Evolutionary conservation across 176 grass and related monocot genomes (phyloP).

Genomic region (Phoenix dactylifera): DNA sequence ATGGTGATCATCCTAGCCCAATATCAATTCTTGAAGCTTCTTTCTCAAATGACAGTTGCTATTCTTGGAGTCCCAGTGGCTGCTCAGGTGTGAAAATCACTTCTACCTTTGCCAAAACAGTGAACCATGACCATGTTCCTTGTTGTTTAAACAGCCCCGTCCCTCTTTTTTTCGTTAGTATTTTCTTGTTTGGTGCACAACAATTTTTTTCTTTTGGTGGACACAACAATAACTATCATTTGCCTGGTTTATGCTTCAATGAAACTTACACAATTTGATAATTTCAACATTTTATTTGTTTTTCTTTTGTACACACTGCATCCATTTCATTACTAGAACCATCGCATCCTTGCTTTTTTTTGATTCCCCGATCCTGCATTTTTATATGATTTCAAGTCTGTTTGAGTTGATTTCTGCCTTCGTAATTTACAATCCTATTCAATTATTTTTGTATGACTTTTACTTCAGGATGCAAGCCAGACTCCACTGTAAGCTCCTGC

Average conservation of each 20-base stretch:
- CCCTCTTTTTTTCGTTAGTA: no score
- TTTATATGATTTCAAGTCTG: background rate
- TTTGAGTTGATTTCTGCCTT: background rate
- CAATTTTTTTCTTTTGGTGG: background rate
- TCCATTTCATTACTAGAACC: no score
- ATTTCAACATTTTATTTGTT: no score
- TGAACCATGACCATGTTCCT: no score
- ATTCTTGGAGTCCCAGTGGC: slow-evolving; percentile 17
- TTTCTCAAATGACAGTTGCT: slow-evolving; percentile 29
- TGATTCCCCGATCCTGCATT: no score
- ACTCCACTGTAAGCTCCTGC: background rate
- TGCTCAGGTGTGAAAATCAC: slow-evolving; percentile 27
- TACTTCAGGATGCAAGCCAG: slow-evolving; percentile 11
- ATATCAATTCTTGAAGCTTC: slow-evolving; percentile 30
- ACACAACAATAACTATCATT: no score
- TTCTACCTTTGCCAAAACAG: no score
- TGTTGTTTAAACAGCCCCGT: no score
- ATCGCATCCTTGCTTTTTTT: no score
- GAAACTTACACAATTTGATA: no score
- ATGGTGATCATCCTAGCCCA: slow-evolving; percentile 16
- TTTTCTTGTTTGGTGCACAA: background rate
- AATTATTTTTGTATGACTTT: background rate
- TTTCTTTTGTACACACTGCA: no score
- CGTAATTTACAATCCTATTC: background rate
- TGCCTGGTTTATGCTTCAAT: no score